These are phyloP conservation scores for Phytopythium boreale DNA, from an alignment of 352 stramenopile species.

Conservation along the genomic window DNA sequence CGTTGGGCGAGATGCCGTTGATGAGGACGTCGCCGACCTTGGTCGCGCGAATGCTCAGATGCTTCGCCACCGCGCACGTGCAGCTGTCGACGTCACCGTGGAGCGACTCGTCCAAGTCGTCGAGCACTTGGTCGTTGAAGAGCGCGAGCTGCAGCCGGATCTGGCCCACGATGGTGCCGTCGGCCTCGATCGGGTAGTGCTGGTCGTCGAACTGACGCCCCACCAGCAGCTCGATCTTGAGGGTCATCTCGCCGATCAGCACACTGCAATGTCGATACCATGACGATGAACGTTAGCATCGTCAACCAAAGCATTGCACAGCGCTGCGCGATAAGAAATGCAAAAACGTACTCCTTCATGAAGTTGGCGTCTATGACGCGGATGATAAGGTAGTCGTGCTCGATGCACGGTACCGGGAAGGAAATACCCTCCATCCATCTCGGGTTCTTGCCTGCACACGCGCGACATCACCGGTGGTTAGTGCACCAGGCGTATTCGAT, in stretches of 20 bases:
- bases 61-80: conserved; percentile 47
- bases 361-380: conserved; percentile 83
- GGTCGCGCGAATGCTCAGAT: conserved; percentile 44
- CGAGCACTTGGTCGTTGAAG: conserved; percentile 78
- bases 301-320: no score
- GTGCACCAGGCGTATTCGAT: background rate
- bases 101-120: conserved; percentile 46
- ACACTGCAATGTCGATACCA: conserved; percentile 25
- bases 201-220: conserved; percentile 72
- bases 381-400: conserved; percentile 77
- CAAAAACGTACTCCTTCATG: conserved; percentile 54
- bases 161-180: conserved; percentile 76
- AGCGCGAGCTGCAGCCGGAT: conserved; percentile 66
- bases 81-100: conserved; percentile 67
- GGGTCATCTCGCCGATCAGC: conserved; percentile 60
- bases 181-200: conserved; percentile 62
- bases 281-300: background rate
- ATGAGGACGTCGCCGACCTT: conserved; percentile 76
- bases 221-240: conserved; percentile 71
- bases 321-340: background rate
- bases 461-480: conserved; percentile 8
- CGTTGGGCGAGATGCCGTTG: conserved; percentile 65
- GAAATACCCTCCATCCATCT: conserved; percentile 70
- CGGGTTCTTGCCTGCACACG: conserved; percentile 55
- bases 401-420: conserved; percentile 62